Percentiles rank a stretch among this genome's conserved stretches.
Evolutionary conservation across 768 basidiomycete genomes (phyloP).

Genomic region (Lactifluus pinguis): DNA sequence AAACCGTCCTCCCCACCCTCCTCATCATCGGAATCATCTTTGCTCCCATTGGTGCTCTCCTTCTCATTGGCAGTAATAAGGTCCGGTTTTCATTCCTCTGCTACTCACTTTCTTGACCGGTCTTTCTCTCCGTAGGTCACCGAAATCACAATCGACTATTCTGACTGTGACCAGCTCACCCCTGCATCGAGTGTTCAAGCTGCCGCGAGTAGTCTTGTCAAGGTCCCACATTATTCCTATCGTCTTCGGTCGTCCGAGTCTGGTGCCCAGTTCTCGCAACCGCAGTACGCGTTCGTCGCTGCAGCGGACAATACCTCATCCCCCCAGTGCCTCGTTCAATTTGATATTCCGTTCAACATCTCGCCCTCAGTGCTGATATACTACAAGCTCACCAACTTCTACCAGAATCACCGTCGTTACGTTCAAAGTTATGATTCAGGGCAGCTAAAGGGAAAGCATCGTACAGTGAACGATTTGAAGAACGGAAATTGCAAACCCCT

Average conservation of each 20-base stretch:
- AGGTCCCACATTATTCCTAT: constrained; percentile 59
- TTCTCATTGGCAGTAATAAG: constrained; percentile 81
- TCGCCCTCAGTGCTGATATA: constrained; percentile 76
- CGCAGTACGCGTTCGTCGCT: constrained; percentile 67
- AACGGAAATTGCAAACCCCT: constrained; percentile 85
- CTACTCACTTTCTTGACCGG: neutral
- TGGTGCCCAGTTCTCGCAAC: constrained; percentile 37
- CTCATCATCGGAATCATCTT: constrained; percentile 94
- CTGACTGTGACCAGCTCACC: constrained; percentile 68
- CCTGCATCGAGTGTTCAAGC: constrained; percentile 34
- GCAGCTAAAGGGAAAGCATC: constrained; percentile 72
- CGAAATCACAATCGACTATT: constrained; percentile 93
- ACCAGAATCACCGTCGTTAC: constrained; percentile 96
- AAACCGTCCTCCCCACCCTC: constrained; percentile 92
- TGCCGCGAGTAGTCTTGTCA: constrained; percentile 34
- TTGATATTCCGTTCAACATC: constrained; percentile 74
- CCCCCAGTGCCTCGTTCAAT: constrained; percentile 68
- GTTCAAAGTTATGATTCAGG: constrained; percentile 82
- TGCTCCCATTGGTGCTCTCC: constrained; percentile 89
- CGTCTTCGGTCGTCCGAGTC: constrained; percentile 54
- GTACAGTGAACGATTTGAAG: constrained; percentile 40
- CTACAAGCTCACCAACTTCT: constrained; percentile 95
- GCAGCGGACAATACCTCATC: constrained; percentile 33
- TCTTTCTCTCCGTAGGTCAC: constrained; percentile 47
- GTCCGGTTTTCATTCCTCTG: constrained; percentile 28